Evolutionary conservation across 2,329 filamentous ascomycete species (phyloP).

Genomic region (Lachnellula hyalina): DNA sequence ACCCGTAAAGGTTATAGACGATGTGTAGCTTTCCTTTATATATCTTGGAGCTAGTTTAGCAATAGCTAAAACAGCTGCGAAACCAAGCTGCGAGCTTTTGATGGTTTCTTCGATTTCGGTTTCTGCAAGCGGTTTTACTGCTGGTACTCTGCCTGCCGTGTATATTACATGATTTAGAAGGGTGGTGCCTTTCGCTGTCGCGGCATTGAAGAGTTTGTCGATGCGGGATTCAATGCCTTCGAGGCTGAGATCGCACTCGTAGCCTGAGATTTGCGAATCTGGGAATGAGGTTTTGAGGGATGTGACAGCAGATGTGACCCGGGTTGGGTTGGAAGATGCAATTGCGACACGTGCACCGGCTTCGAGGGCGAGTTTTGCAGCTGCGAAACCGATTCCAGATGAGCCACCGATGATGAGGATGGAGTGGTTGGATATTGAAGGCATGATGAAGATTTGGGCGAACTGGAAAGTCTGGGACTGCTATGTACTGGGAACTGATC

Average conservation of each 20-base stretch:
- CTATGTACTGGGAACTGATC: too few species aligned
- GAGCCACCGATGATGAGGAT: constrained; percentile 60
- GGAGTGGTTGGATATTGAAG: constrained; percentile 37
- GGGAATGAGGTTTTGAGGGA: constrained; percentile 5
- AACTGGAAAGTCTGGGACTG: too few species aligned
- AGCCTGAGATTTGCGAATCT: constrained; percentile 6
- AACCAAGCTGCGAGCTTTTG: not conserved
- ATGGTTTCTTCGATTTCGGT: not conserved
- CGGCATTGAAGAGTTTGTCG: constrained; percentile 37
- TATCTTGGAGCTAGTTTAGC: constrained; percentile 11
- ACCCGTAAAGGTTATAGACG: constrained; percentile 19
- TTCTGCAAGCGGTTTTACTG: constrained; percentile 1
- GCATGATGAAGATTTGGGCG: constrained; percentile 1
- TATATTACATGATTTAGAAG: constrained; percentile 19
- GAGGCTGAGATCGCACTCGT: constrained; percentile 8
- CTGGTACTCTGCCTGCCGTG: constrained; percentile 8
- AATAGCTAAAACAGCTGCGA: constrained; percentile 4
- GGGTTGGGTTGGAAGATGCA: constrained; percentile 24
- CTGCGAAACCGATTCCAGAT: constrained; percentile 56
- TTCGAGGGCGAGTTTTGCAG: constrained; percentile 53
- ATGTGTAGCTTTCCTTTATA: constrained; percentile 1
- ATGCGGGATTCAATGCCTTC: constrained; percentile 30
- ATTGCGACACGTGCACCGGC: constrained; percentile 52
- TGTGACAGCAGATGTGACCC: constrained; percentile 43
- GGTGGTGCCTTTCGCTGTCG: not conserved